Conservation (phyloP, 805 yeast species). For the Yarrowia porcina region DNA sequence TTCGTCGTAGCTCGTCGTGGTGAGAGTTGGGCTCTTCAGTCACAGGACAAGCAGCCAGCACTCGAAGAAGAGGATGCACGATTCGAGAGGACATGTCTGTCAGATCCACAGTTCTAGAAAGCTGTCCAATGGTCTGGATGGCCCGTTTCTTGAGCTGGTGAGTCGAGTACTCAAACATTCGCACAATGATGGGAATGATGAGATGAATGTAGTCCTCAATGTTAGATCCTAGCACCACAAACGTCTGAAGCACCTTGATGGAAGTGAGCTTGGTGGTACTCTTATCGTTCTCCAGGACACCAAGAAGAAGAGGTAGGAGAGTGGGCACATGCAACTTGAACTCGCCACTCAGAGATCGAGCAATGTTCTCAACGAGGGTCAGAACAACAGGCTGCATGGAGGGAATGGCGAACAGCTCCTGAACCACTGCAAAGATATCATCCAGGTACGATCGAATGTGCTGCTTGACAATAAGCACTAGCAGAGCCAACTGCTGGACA, state of each 20-base stretch:
- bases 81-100: slow-evolving; percentile 89
- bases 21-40: slow-evolving; percentile 29
- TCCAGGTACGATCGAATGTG: slow-evolving; percentile 81
- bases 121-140: slow-evolving; percentile 75
- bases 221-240: slow-evolving; percentile 82
- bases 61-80: slow-evolving; percentile 78
- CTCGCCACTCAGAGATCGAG: slow-evolving; percentile 86
- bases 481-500: slow-evolving; percentile 79
- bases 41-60: slow-evolving; percentile 43
- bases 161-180: slow-evolving; percentile 70
- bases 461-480: slow-evolving; percentile 79
- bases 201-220: slow-evolving; percentile 86
- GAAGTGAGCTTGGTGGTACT: slow-evolving; percentile 48
- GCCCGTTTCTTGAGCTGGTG: slow-evolving; percentile 63
- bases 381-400: slow-evolving; percentile 75
- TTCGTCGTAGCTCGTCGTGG: slow-evolving; percentile 58
- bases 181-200: slow-evolving; percentile 80
- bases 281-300: slow-evolving; percentile 65
- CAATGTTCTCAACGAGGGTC: slow-evolving; percentile 74
- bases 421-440: slow-evolving; percentile 69
- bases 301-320: slow-evolving; percentile 69
- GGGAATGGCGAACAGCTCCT: slow-evolving; percentile 63
- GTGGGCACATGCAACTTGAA: slow-evolving; percentile 80
- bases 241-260: slow-evolving; percentile 70
- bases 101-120: slow-evolving; percentile 67